Percentiles rank a stretch among this genome's conserved stretches.
These are phyloP conservation scores for Ophiognomonia clavigignenti-juglandacearum DNA, from an alignment of 2,329 filamentous ascomycete genomes.

Conservation along the genomic window DNA sequence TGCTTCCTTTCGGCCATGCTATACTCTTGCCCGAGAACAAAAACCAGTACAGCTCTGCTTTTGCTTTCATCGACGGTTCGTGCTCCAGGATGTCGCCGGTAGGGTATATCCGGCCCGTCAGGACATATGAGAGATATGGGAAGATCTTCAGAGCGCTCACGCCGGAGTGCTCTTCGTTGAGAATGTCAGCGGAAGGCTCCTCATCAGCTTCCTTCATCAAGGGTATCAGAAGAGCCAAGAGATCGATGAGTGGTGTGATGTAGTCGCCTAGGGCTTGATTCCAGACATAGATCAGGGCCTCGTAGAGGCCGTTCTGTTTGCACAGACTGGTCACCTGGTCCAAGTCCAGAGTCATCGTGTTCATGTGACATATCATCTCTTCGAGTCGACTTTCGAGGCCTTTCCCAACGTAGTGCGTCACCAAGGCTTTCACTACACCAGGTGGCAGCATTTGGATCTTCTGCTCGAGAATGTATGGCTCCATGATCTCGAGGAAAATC, in stretches of 20 bases:
- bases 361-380: constrained; percentile 90
- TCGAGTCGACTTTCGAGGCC: constrained; percentile 77
- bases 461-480: constrained; percentile 79
- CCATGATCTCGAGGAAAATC: constrained; percentile 82
- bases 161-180: constrained; percentile 56
- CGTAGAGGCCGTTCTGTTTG: constrained; percentile 87
- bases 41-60: constrained; percentile 87
- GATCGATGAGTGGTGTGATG: constrained; percentile 81
- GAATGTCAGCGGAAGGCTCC: constrained; percentile 45
- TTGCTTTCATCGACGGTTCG: constrained; percentile 67
- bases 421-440: constrained; percentile 77
- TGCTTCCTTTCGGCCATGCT: constrained; percentile 65
- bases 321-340: constrained; percentile 89
- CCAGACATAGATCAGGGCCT: constrained; percentile 96
- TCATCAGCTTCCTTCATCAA: constrained; percentile 53
- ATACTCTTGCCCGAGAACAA: constrained; percentile 81
- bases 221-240: constrained; percentile 64
- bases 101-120: constrained; percentile 89
- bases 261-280: constrained; percentile 87
- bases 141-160: constrained; percentile 86
- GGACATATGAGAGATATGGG: constrained; percentile 84
- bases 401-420: constrained; percentile 72
- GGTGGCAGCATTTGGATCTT: constrained; percentile 74
- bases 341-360: constrained; percentile 85
- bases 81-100: constrained; percentile 73